Evolutionary conservation across 371 early-diverging fungal genomes (phyloP), one percentile per base, ranked within the genome.

Genomic region (Mortierella polycephala): DNA sequence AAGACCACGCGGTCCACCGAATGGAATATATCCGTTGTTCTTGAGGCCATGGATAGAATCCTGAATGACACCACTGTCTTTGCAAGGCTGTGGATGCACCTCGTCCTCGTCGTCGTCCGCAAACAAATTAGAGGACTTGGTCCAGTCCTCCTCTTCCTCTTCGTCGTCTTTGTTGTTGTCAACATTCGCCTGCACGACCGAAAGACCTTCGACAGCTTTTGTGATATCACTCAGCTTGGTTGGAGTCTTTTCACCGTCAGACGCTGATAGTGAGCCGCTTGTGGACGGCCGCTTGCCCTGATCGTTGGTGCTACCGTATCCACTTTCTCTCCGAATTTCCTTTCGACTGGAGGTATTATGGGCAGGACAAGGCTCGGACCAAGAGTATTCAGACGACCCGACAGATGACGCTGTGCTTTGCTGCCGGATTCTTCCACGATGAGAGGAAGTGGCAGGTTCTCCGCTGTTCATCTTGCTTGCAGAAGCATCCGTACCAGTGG

Each of bases 311-410:
- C 53, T 62, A 42, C 67, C 51, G 41, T 59, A 73, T 2, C 73
- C 71, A 56, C 66, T 67, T 11, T 73, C 73, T 16, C 72, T 66
- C 46, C 39, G 18, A 12, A 49, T 14, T 12, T 61, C 12, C 42
- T 58, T 72, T 18, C 57, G 62, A 6, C 20, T 30, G 46, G 20
- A 30, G 23, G 39, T n/a, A 42, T 21, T 14, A 44, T 7, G 40
- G 44, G 49, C 23, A 23, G 60, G 46, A 20, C 55, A 46, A 40
- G 61, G 51, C 7, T 61, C 67, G 18, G 64, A 37, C 64, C 74
- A 68, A 16, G 74, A 64, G 20, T 68, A 68, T 30, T 74, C 74
- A 2, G 68, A 67, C 6, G 41, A 42, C 0, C 74, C 55, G 1
- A 61, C 60, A 10, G 68, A 46, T 1, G 69, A 64, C 11, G 53